A percentile compares a stretch with the other conserved stretches of the same genome.
phyloP scores from a whole-genome alignment of 257 asterid species.

The Penstemon newberryi region DNA sequence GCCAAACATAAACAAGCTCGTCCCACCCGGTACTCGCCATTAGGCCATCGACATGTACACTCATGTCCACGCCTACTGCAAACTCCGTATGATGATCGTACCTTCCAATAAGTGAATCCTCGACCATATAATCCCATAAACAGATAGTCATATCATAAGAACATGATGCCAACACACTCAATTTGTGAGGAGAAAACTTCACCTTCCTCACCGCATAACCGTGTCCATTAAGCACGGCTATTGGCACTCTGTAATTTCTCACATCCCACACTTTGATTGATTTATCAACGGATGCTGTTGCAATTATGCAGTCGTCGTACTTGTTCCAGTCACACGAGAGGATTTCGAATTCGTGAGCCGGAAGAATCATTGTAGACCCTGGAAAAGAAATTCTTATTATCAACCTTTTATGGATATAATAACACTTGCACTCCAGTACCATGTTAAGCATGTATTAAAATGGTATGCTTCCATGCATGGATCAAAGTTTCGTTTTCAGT shows the following conservation, averaged over 20 bases:
- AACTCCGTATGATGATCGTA: conserved; percentile 95
- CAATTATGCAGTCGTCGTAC: conserved; percentile 86
- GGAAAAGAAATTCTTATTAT: conserved; percentile 18
- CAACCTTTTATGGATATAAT: background rate
- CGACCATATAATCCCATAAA: conserved; percentile 96
- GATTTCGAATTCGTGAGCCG: conserved; percentile 91
- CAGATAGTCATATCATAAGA: conserved; percentile 94
- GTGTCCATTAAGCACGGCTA: conserved; percentile 90
- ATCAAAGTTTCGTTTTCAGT: too few relatives aligned
- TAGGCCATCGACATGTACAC: conserved; percentile 92
- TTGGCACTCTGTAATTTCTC: conserved; percentile 78
- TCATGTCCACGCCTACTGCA: conserved; percentile 93
- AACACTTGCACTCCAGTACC: background rate
- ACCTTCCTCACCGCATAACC: conserved; percentile 93
- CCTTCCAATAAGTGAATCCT: conserved; percentile 82
- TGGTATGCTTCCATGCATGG: too few relatives aligned
- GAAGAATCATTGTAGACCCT: conserved; percentile 97
- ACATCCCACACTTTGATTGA: conserved; percentile 95
- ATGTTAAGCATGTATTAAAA: too few relatives aligned
- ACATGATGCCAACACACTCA: conserved; percentile 72
- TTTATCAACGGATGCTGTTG: conserved; percentile 92
- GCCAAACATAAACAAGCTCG: conserved; percentile 95
- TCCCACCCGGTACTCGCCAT: conserved; percentile 99
- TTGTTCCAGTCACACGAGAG: conserved; percentile 97
- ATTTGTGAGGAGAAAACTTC: conserved; percentile 90